Evolutionary conservation across 116 monocot genomes (phyloP).

Genomic region (Phalaenopsis hybrid): DNA sequence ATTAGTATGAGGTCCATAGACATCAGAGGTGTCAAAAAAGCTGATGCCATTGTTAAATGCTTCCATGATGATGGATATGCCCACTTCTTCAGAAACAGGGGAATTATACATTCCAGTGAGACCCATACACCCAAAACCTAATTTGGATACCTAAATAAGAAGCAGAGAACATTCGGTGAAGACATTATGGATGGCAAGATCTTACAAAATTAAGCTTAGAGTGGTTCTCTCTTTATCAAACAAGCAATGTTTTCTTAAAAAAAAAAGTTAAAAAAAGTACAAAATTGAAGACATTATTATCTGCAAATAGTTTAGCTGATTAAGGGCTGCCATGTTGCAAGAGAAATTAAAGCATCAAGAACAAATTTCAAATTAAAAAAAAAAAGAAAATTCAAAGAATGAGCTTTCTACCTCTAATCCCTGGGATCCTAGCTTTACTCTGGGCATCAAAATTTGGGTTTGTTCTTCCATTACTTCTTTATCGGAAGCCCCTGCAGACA

Average conservation of each 20-base stretch:
- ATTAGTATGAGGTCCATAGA: conserved; percentile 24
- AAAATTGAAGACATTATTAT: neutral
- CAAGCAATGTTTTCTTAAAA: neutral
- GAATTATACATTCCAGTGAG: conserved; percentile 18
- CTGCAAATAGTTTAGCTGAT: too few relatives aligned
- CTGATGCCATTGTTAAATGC: conserved; percentile 24
- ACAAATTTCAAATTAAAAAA: too few relatives aligned
- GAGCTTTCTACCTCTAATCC: conserved; percentile 18
- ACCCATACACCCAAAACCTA: conserved; percentile 28
- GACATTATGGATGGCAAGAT: too few relatives aligned
- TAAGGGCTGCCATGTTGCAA: too few relatives aligned
- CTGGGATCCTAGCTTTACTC: conserved; percentile 28
- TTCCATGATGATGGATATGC: conserved; percentile 19
- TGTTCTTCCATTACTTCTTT: neutral
- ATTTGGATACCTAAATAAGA: conserved; percentile 25
- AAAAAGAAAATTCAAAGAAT: too few relatives aligned
- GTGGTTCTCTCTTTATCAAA: too few relatives aligned
- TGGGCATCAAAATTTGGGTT: conserved; percentile 8
- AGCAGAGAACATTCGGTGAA: neutral
- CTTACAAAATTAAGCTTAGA: too few relatives aligned
- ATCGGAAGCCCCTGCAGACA: too few relatives aligned
- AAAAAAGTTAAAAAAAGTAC: neutral
- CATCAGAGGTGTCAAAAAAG: conserved; percentile 32
- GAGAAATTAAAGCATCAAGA: too few relatives aligned
- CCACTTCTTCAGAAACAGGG: conserved; percentile 14